Percentiles rank a stretch among this genome's conserved stretches.
Conservation (phyloP, 1,139 yeast genomes). For the Taiozyma onychis region DNA sequence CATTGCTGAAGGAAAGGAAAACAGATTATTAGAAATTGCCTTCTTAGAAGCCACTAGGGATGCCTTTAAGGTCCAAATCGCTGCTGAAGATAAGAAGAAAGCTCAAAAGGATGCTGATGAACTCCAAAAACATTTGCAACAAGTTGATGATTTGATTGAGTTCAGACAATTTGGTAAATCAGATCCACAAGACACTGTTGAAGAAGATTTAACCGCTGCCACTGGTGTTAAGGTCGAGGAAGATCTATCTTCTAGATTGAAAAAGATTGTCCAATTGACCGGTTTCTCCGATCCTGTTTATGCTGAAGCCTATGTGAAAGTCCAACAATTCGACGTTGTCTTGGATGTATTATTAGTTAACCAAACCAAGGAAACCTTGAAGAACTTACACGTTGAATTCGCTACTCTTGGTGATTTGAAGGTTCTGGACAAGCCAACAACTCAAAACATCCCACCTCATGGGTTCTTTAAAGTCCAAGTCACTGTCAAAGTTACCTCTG, state of each 20-base stretch:
- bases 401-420: conserved; percentile 95
- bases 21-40: conserved; percentile 53
- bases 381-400: conserved; percentile 90
- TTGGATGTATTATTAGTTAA: conserved; percentile 91
- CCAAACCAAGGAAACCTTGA: conserved; percentile 87
- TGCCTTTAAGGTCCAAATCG: conserved; percentile 69
- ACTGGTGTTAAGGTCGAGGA: conserved; percentile 48
- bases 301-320: conserved; percentile 94
- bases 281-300: conserved; percentile 98
- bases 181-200: conserved; percentile 31
- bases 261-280: conserved; percentile 86
- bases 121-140: conserved; percentile 64
- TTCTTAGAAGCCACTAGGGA: conserved; percentile 84
- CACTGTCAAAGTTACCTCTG: conserved; percentile 91
- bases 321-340: conserved; percentile 93
- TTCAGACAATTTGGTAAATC: conserved; percentile 77
- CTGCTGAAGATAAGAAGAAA: conserved; percentile 48
- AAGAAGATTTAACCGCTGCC: conserved; percentile 47
- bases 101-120: conserved; percentile 55
- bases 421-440: conserved; percentile 87
- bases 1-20: conserved; percentile 31
- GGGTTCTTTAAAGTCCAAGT: conserved; percentile 89
- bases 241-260: conserved; percentile 68
- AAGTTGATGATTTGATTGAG: conserved; percentile 73
- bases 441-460: conserved; percentile 94